Evolutionary conservation across 257 asterid species (phyloP).

Genomic region (Solanum pimpinellifolium): DNA sequence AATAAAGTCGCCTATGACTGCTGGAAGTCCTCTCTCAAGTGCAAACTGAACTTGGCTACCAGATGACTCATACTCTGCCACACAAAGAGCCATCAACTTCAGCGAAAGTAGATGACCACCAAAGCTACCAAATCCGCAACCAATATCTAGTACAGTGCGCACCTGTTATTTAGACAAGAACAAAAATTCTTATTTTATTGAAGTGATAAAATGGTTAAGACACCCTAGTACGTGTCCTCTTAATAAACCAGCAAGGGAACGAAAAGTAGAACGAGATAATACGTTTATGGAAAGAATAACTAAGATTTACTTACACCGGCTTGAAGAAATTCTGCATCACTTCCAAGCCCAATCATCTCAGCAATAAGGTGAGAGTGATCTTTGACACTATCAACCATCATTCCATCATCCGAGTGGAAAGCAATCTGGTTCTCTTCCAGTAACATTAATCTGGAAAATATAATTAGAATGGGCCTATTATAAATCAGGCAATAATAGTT

Average conservation of each 20-base stretch:
- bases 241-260: background rate
- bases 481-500: background rate
- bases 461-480: conserved; percentile 3
- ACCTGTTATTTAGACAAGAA: conserved; percentile 47
- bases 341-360: conserved; percentile 81
- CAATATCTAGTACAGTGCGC: conserved; percentile 76
- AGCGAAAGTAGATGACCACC: conserved; percentile 83
- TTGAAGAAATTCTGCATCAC: conserved; percentile 63
- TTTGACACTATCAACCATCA: conserved; percentile 64
- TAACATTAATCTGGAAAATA: conserved; percentile 68
- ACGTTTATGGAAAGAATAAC: background rate
- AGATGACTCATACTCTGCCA: conserved; percentile 82
- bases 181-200: background rate
- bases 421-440: conserved; percentile 95
- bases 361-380: conserved; percentile 87
- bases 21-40: conserved; percentile 99
- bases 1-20: conserved; percentile 70
- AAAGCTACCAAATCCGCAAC: conserved; percentile 98
- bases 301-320: conserved; percentile 65
- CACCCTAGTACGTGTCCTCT: background rate
- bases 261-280: background rate
- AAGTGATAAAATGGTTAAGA: background rate
- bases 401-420: conserved; percentile 79
- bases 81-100: conserved; percentile 81
- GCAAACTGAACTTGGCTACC: conserved; percentile 98